phyloP scores from a whole-genome alignment of 2,329 filamentous ascomycete species.

The Phaeophleospora eucalypticola region DNA sequence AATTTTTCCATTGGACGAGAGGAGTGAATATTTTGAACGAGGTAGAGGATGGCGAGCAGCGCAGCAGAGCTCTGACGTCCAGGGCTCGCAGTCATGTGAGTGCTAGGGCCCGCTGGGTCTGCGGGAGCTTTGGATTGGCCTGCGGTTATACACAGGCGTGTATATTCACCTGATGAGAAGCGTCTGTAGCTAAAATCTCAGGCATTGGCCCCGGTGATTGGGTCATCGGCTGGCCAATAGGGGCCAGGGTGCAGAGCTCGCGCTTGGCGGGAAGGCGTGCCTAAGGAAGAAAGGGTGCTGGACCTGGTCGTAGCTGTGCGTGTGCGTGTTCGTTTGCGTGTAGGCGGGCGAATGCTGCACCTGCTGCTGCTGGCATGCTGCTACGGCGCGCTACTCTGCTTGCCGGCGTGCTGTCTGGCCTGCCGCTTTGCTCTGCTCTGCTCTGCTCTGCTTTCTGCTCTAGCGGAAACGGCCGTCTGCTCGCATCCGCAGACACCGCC shows the following conservation, averaged over 20 bases:
- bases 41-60: slow-evolving; percentile 9
- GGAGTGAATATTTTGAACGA: slow-evolving; percentile 9
- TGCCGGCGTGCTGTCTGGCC: too few species aligned
- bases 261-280: too few species aligned
- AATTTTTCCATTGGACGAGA: slow-evolving; percentile 23
- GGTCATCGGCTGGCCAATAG: not conserved
- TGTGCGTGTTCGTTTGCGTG: not conserved
- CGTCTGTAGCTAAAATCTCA: not conserved
- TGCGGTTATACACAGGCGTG: slow-evolving; percentile 16
- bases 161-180: slow-evolving; percentile 15
- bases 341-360: not conserved
- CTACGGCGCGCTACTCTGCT: too few species aligned
- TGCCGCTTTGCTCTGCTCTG: too few species aligned
- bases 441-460: too few species aligned
- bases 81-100: slow-evolving; percentile 18
- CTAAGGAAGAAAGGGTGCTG: not conserved
- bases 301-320: not conserved
- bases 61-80: slow-evolving; percentile 14
- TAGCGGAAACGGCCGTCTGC: too few species aligned
- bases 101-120: slow-evolving; percentile 10
- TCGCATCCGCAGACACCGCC: too few species aligned
- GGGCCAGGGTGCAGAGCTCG: not conserved
- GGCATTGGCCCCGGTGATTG: not conserved
- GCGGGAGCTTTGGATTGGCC: slow-evolving; percentile 12
- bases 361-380: not conserved